Conservation (phyloP, 2,329 filamentous ascomycete species). For the Arachnopeziza araneosa region DNA sequence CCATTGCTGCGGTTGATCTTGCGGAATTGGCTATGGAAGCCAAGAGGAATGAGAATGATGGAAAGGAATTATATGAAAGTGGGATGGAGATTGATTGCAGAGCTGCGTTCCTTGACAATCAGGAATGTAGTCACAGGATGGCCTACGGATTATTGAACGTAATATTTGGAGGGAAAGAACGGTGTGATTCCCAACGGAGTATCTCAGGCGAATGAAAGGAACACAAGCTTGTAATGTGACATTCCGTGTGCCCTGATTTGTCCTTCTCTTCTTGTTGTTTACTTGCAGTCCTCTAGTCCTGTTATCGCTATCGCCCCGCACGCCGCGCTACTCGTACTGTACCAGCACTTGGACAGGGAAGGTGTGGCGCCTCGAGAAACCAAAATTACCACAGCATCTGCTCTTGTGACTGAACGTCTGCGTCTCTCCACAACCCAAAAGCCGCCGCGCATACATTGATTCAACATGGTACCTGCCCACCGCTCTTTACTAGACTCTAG, state of each 20-base stretch:
- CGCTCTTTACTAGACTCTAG: background rate
- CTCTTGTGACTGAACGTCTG: background rate
- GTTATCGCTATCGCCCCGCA: constrained; percentile 1
- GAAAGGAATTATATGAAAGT: constrained; percentile 1
- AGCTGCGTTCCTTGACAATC: background rate
- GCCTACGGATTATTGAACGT: background rate
- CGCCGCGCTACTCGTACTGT: background rate
- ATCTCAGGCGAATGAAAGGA: background rate
- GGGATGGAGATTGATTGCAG: background rate
- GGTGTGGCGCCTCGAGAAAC: background rate
- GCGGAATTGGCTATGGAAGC: background rate
- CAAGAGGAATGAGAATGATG: background rate
- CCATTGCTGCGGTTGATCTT: constrained; percentile 16
- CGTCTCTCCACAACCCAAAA: background rate
- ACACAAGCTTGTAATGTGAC: background rate
- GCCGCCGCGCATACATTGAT: too few species aligned
- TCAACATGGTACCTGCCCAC: background rate
- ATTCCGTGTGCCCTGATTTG: background rate
- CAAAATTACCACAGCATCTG: background rate
- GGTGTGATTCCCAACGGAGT: background rate
- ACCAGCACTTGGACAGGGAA: too few species aligned
- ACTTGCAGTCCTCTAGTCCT: background rate
- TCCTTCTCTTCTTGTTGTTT: background rate
- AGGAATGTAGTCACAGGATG: background rate
- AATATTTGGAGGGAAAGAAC: background rate